Evolutionary conservation across 1,284 basidiomycete genomes (phyloP).

Genomic region (Pseudozyma thailandica): DNA sequence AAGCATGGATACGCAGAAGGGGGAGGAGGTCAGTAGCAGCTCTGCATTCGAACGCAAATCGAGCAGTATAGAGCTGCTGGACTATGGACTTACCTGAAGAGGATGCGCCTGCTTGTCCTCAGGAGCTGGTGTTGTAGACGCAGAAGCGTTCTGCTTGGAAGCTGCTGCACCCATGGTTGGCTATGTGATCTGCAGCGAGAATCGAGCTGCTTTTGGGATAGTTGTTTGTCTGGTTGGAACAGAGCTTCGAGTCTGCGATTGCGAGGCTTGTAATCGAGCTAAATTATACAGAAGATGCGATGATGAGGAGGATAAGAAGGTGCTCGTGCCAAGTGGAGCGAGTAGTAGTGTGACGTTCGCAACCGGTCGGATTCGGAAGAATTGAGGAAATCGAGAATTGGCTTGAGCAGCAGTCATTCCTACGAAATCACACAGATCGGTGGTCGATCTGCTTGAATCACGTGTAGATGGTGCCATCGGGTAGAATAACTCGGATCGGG

Average conservation of each 20-base stretch:
- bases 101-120: constrained; percentile 48
- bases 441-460: constrained; percentile 13
- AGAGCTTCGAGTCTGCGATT: too few relatives aligned
- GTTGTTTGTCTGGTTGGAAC: too few relatives aligned
- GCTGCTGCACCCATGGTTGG: constrained; percentile 46
- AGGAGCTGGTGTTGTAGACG: constrained; percentile 32
- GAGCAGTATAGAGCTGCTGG: too few relatives aligned
- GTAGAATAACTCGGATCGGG: constrained; percentile 1
- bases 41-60: too few relatives aligned
- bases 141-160: constrained; percentile 44
- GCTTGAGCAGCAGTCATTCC: constrained; percentile 3
- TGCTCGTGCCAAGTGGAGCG: constrained; percentile 5
- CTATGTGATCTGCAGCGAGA: too few relatives aligned
- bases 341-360: constrained; percentile 8
- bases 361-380: constrained; percentile 46
- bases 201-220: too few relatives aligned
- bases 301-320: too few relatives aligned
- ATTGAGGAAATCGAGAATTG: constrained; percentile 2
- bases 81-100: constrained; percentile 30
- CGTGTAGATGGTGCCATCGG: constrained; percentile 28
- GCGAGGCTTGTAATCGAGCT: too few relatives aligned
- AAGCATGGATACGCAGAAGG: neutral
- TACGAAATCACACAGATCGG: neutral
- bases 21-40: neutral
- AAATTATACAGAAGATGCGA: too few relatives aligned